phyloP scores from a whole-genome alignment of 73 alveolate genomes.

The Tetrahymena malaccensis region DNA sequence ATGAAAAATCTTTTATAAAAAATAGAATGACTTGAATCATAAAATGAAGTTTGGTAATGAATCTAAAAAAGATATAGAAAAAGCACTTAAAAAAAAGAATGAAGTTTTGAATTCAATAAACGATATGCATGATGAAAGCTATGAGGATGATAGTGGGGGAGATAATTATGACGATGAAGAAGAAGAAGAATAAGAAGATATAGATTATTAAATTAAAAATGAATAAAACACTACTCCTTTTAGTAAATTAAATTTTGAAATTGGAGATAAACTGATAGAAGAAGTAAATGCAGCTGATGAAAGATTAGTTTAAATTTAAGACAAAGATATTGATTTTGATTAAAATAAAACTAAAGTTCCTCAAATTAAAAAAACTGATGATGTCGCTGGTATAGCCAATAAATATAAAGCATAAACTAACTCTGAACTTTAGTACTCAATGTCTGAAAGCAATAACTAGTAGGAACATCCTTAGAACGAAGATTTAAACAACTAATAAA shows the following conservation, averaged over 20 bases:
- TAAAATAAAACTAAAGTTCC: not conserved
- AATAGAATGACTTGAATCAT: not conserved
- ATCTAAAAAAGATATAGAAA: not conserved
- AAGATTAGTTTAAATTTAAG: not conserved
- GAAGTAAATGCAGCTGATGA: not conserved
- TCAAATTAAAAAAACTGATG: not conserved
- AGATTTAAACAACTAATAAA: not conserved
- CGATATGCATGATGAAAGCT: not conserved
- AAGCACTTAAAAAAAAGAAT: not conserved
- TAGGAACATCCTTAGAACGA: not conserved
- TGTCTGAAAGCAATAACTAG: not conserved
- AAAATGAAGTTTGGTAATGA: not conserved
- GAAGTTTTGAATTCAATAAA: not conserved
- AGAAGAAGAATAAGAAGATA: not conserved
- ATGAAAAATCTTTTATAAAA: too few species aligned
- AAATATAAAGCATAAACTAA: not conserved
- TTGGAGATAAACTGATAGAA: not conserved
- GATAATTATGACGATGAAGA: not conserved
- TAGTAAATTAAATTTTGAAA: not conserved
- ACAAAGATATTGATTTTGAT: not conserved
- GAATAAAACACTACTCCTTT: not conserved
- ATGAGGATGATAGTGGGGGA: not conserved
- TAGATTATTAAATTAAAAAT: not conserved
- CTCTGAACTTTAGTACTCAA: not conserved
- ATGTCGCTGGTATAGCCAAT: not conserved